Percentiles rank a stretch among this genome's conserved stretches.
Evolutionary conservation across 768 basidiomycete genomes (phyloP).

Genomic region (Lanmaoa pseudosensibilis): DNA sequence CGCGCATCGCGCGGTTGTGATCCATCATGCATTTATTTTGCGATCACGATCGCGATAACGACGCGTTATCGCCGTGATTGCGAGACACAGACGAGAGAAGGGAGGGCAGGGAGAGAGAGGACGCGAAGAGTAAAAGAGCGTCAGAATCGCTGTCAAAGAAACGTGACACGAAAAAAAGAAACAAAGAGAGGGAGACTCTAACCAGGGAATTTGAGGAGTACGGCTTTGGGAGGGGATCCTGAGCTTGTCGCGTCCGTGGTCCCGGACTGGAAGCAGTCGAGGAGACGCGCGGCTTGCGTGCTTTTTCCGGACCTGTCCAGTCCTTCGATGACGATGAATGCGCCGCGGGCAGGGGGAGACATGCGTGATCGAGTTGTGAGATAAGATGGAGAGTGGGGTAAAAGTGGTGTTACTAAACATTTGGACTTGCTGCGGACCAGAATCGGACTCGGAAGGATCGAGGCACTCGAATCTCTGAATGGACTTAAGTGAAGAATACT

Average conservation of each 20-base stretch:
- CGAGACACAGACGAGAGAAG: too few relatives aligned
- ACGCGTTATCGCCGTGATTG: not conserved
- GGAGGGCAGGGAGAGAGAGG: too few relatives aligned
- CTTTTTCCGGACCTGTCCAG: slow-evolving; percentile 96
- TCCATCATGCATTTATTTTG: not conserved
- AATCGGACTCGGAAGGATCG: too few relatives aligned
- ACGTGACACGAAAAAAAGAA: not conserved
- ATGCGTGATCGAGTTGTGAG: not conserved
- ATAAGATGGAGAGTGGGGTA: too few relatives aligned
- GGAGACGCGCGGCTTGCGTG: slow-evolving; percentile 73
- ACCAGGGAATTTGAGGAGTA: slow-evolving; percentile 91
- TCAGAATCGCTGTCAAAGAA: not conserved
- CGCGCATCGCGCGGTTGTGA: not conserved
- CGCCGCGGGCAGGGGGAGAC: slow-evolving; percentile 45
- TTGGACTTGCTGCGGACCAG: not conserved
- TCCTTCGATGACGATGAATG: slow-evolving; percentile 93
- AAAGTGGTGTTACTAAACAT: too few relatives aligned
- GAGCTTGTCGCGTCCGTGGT: not conserved
- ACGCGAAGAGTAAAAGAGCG: not conserved
- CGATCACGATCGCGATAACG: not conserved
- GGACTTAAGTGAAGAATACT: too few relatives aligned
- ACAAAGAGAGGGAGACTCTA: slow-evolving; percentile 12
- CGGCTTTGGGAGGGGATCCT: slow-evolving; percentile 32
- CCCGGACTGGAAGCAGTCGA: slow-evolving; percentile 47
- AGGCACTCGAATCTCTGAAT: too few relatives aligned